Conservation (phyloP, 1,284 basidiomycete genomes). For the Puccinia novopanici region DNA sequence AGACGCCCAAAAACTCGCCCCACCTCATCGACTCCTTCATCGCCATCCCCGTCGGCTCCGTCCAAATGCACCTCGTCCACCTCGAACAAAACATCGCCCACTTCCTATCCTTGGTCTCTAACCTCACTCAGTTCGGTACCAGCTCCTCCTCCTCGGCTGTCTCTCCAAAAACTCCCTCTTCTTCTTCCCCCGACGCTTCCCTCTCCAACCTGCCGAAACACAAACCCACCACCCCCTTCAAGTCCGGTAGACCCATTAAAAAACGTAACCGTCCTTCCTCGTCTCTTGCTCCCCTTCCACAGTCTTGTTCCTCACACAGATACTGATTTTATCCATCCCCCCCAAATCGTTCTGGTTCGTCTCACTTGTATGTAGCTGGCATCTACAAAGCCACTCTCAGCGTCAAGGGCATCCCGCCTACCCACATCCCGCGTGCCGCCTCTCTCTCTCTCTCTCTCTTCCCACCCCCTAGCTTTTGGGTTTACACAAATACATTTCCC, state of each 20-base stretch:
- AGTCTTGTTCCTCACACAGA: too few relatives aligned
- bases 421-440: background rate
- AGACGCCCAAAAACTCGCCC: background rate
- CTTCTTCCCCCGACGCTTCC: background rate
- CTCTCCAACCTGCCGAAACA: background rate
- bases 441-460: constrained; percentile 29
- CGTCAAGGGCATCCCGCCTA: constrained; percentile 17
- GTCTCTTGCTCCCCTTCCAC: too few relatives aligned
- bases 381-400: constrained; percentile 23
- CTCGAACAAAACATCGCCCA: constrained; percentile 40
- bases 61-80: constrained; percentile 40
- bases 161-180: background rate
- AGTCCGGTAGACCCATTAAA: constrained; percentile 46
- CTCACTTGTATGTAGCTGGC: background rate
- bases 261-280: constrained; percentile 14
- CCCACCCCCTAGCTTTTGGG: constrained; percentile 30
- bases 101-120: constrained; percentile 15
- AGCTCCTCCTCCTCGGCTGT: background rate
- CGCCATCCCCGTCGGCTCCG: constrained; percentile 24
- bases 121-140: constrained; percentile 43
- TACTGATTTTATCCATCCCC: background rate
- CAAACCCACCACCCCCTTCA: constrained; percentile 12
- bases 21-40: constrained; percentile 14
- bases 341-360: background rate
- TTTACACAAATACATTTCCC: background rate